phyloP scores from a whole-genome alignment of 2,329 filamentous ascomycete genomes.

The Fusarium bactridioides region DNA sequence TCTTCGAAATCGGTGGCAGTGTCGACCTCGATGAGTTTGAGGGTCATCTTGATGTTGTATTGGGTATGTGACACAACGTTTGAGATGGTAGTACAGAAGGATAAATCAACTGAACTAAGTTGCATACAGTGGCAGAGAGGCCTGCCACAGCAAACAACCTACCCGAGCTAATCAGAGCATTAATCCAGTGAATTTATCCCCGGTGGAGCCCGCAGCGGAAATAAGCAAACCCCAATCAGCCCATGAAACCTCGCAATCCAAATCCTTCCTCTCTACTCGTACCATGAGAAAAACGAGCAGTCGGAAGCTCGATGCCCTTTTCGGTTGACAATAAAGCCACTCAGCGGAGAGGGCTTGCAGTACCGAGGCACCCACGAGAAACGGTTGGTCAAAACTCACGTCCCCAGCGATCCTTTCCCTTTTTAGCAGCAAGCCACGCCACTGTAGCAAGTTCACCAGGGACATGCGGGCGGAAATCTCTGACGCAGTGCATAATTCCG shows the following conservation, averaged over 20 bases:
- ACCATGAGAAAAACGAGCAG: neutral
- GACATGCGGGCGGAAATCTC: neutral
- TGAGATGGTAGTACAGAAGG: neutral
- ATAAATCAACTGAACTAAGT: neutral
- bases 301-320: neutral
- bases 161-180: neutral
- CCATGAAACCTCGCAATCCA: neutral
- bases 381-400: neutral
- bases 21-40: constrained; percentile 29
- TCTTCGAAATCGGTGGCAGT: constrained; percentile 24
- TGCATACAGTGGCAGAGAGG: neutral
- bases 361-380: neutral
- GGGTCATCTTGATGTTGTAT: constrained; percentile 10
- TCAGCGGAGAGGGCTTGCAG: neutral
- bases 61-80: neutral
- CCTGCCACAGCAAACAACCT: neutral
- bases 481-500: neutral
- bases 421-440: neutral
- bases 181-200: neutral
- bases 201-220: neutral
- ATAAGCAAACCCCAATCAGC: neutral
- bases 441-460: neutral
- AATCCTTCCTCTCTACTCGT: neutral
- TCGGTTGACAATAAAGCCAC: neutral
- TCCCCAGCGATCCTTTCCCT: neutral